Percentiles rank a stretch among this genome's conserved stretches.
These are phyloP conservation scores for Phytophthora parvispora DNA, from an alignment of 352 stramenopile genomes.

Conservation along the genomic window DNA sequence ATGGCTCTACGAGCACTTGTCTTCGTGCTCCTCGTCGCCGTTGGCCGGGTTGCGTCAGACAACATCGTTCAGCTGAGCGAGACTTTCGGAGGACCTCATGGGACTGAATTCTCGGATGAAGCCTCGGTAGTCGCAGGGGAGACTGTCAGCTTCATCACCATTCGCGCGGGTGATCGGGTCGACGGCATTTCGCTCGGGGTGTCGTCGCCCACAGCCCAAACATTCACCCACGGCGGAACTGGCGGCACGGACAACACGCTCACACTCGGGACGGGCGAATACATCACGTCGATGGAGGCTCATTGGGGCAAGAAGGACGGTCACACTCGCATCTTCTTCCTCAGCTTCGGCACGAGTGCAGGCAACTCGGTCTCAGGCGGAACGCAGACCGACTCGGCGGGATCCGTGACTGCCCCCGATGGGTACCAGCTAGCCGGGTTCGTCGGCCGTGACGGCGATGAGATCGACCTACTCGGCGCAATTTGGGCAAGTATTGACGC, in stretches of 20 bases:
- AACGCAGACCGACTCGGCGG: slow-evolving; percentile 1
- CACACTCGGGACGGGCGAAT: slow-evolving; percentile 1
- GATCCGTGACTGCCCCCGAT: slow-evolving; percentile 5
- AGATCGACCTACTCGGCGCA: slow-evolving; percentile 1
- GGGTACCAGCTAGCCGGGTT: slow-evolving; percentile 4
- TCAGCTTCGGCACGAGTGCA: slow-evolving; percentile 2
- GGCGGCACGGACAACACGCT: slow-evolving; percentile 5
- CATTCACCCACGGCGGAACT: slow-evolving; percentile 5
- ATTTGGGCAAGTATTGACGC: slow-evolving; percentile 3
- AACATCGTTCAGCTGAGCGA: slow-evolving; percentile 4
- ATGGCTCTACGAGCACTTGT: not conserved
- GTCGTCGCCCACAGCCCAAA: slow-evolving; percentile 3
- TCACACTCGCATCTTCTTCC: slow-evolving; percentile 7
- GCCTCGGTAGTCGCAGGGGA: slow-evolving; percentile 7
- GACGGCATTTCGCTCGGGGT: slow-evolving; percentile 8
- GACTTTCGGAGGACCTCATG: slow-evolving; percentile 12
- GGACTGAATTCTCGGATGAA: slow-evolving; percentile 11
- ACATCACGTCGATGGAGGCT: slow-evolving; percentile 7
- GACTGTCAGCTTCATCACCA: slow-evolving; percentile 4
- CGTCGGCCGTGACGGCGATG: slow-evolving; percentile 3
- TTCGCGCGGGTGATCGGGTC: slow-evolving; percentile 6
- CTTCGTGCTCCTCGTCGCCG: not conserved
- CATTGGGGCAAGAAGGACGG: slow-evolving; percentile 13
- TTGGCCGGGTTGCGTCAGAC: not conserved
- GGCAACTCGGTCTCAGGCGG: slow-evolving; percentile 5